These are phyloP conservation scores for Colletotrichum echinochloae DNA, from an alignment of 2,329 filamentous ascomycete genomes.

Conservation along the genomic window DNA sequence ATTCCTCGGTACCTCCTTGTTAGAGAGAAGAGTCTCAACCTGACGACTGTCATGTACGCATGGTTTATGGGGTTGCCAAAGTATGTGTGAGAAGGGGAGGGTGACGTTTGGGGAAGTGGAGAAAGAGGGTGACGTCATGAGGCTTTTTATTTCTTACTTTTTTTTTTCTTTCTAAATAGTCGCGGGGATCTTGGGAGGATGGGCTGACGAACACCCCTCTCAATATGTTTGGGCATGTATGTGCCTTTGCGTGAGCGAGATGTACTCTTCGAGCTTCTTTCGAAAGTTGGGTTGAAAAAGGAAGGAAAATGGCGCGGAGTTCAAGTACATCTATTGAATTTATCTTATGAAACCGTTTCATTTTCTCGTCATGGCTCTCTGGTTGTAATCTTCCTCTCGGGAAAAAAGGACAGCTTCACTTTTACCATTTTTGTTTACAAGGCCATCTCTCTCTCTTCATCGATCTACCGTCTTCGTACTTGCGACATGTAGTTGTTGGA, in stretches of 20 bases:
- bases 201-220: constrained; percentile 21
- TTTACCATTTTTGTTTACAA: background rate
- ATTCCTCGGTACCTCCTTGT: background rate
- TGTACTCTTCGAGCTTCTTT: constrained; percentile 14
- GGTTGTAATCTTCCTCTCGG: background rate
- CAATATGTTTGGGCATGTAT: background rate
- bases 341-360: background rate
- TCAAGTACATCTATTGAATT: background rate
- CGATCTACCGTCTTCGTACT: background rate
- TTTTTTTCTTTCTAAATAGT: no score
- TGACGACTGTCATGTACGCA: background rate
- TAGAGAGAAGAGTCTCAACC: constrained; percentile 8
- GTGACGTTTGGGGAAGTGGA: no score
- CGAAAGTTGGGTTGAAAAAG: constrained; percentile 29
- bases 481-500: background rate
- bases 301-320: constrained; percentile 41
- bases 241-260: background rate
- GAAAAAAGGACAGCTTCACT: background rate
- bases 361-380: background rate
- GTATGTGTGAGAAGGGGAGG: constrained; percentile 3
- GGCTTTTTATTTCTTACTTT: no score
- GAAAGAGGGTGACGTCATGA: background rate
- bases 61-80: background rate
- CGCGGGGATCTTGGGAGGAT: constrained; percentile 10
- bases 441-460: background rate